Conservation (phyloP, 1,139 yeast species). For the Lodderomyces elongisporus region DNA sequence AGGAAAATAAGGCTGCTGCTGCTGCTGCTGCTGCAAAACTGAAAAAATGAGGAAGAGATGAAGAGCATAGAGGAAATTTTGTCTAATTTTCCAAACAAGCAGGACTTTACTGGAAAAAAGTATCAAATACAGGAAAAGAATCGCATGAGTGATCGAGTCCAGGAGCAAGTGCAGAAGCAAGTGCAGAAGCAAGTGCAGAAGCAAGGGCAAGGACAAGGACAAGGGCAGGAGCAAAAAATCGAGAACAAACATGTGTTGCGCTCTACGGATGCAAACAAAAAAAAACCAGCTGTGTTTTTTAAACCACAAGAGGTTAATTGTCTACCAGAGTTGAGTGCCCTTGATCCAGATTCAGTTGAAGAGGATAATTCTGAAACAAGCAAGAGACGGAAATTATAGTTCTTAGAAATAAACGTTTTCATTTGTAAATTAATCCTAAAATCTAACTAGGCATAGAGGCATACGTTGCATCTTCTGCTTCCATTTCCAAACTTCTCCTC, state of each 20-base stretch:
- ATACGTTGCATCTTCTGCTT: conserved; percentile 56
- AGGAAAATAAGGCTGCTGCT: conserved; percentile 33
- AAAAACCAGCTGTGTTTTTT: not conserved
- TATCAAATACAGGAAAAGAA: not conserved
- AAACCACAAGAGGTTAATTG: conserved; percentile 4
- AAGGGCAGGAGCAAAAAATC: too few relatives aligned
- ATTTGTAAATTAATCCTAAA: not conserved
- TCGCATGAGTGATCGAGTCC: too few relatives aligned
- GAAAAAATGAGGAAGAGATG: conserved; percentile 6
- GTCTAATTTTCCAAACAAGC: conserved; percentile 13
- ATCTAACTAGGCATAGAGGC: conserved; percentile 42
- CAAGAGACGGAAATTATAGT: too few relatives aligned
- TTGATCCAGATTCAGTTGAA: too few relatives aligned
- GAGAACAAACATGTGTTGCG: too few relatives aligned
- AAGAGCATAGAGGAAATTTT: conserved; percentile 13
- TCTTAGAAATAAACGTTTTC: too few relatives aligned
- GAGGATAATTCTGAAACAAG: too few relatives aligned
- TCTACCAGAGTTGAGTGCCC: conserved; percentile 26
- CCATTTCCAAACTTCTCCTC: conserved; percentile 53
- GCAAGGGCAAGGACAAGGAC: too few relatives aligned
- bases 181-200: too few relatives aligned
- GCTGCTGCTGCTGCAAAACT: too few relatives aligned
- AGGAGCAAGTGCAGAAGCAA: too few relatives aligned
- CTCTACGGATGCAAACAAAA: conserved; percentile 3
- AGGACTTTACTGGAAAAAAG: conserved; percentile 1